Base-by-base conservation (phyloP, 495 filamentous ascomycete species). In the Rhizodiscina lignyota region DNA sequence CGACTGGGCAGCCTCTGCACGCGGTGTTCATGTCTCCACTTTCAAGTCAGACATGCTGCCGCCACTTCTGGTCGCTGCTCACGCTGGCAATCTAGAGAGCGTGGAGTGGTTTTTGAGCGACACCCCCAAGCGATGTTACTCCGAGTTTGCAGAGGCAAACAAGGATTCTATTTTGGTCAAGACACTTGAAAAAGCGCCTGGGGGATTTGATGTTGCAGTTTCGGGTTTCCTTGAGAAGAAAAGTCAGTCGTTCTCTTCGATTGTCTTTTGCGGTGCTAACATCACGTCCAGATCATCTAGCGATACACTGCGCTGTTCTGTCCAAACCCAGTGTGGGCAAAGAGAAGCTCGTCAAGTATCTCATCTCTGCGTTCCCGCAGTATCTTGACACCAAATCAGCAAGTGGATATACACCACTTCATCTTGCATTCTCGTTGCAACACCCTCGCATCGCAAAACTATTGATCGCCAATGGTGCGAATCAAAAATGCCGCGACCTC, bases 71-170 rank as follows among this genome's bases (percentile, higher is more conserved):
- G 43, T 61, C 16, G 69, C 75, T 13, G 76, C 77, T 0, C 34
- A 54, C 6, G 30, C 48, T 8, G 74, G 75, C 12, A 69, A 55
- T 13, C 49, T 86, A 18, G 65, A 70, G 5, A 63, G 62, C 20
- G 64, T 72, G 0, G 70, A 83, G 47, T 86, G 74, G 70, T 78
- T 79, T 45, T 50, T 83, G 32, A 68, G 74, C 27, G 73, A 77
- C 21, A 63, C 69, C 0, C 76, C 78, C 0, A 43, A 63, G 39
- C 55, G 72, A 21, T 53, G 63, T 30, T 86, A 84, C 43, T 47
- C 60, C 6, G 63, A 76, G 27, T 86, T 80, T 42, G 58, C 64
- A 10, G 64, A 68, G 29, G 59, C 61, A 5, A 62, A 78, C 35
- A 55, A 53, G 34, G 55, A 68, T 16, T 68, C 83, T 30, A 51